Evolutionary conservation across 495 filamentous ascomycete genomes (phyloP).

Genomic region (Wilcoxina mikolae): DNA sequence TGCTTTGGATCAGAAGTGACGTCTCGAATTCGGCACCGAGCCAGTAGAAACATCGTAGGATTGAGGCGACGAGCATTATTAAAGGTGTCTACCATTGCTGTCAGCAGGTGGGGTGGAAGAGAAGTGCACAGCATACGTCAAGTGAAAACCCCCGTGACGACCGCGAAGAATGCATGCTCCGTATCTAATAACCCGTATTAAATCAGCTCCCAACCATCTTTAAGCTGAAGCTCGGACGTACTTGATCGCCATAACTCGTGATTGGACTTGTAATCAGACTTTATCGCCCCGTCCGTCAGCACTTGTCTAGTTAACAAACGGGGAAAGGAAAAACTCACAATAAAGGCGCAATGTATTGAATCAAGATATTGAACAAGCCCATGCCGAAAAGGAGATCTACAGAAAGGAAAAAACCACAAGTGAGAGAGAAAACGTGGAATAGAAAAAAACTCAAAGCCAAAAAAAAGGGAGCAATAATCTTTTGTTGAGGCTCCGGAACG

Average conservation of each 20-base stretch:
- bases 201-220: slow-evolving; percentile 4
- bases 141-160: slow-evolving; percentile 78
- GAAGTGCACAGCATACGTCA: slow-evolving; percentile 22
- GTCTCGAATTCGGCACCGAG: slow-evolving; percentile 71
- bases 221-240: background rate
- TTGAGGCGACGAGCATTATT: slow-evolving; percentile 92
- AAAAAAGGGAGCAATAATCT: background rate
- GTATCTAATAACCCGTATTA: slow-evolving; percentile 40
- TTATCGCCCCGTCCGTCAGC: background rate
- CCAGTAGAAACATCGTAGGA: slow-evolving; percentile 92
- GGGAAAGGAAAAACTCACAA: slow-evolving; percentile 12
- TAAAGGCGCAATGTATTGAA: slow-evolving; percentile 19
- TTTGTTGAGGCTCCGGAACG: background rate
- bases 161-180: slow-evolving; percentile 65
- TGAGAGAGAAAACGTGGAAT: background rate
- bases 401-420: background rate
- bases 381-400: slow-evolving; percentile 7
- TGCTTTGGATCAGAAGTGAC: slow-evolving; percentile 61
- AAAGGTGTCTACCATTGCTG: slow-evolving; percentile 57
- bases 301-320: background rate
- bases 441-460: no score
- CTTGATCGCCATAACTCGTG: slow-evolving; percentile 28
- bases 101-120: slow-evolving; percentile 4
- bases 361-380: slow-evolving; percentile 13
- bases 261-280: slow-evolving; percentile 27